phyloP scores from a whole-genome alignment of 306 rosid species.

The Acacia acuminata region DNA sequence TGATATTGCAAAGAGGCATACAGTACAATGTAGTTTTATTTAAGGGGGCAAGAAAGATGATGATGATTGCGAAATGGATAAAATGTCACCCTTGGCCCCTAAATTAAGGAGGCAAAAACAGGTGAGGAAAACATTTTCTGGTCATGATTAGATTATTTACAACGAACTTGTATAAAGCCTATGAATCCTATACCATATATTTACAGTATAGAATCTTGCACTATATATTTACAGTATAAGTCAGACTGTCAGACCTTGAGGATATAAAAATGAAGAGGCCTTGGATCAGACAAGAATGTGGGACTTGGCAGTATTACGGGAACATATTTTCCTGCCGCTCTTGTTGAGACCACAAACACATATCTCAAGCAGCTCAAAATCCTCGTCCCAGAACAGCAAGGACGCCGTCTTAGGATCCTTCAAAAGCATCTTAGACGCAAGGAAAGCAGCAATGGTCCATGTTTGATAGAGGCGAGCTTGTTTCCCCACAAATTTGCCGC shows the following conservation, averaged over 20 bases:
- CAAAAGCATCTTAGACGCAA: constrained; percentile 75
- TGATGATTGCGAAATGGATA: background rate
- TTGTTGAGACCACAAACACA: constrained; percentile 76
- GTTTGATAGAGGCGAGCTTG: constrained; percentile 74
- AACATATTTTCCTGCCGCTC: constrained; percentile 61
- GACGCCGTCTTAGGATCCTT: constrained; percentile 75
- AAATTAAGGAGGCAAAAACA: background rate
- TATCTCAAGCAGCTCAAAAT: constrained; percentile 72
- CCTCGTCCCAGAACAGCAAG: constrained; percentile 87
- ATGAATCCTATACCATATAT: background rate
- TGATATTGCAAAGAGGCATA: background rate
- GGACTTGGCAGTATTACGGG: constrained; percentile 56
- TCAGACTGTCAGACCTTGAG: background rate
- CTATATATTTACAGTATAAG: background rate
- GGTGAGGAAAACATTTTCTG: background rate
- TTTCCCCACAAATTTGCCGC: constrained; percentile 76
- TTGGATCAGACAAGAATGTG: constrained; percentile 38
- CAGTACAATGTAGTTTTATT: background rate
- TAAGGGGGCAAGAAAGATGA: background rate
- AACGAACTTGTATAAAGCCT: background rate
- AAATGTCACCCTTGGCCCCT: background rate
- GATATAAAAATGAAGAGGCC: background rate
- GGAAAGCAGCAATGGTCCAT: constrained; percentile 81
- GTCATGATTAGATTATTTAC: background rate
- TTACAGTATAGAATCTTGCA: background rate